Conservation (phyloP, 1,284 basidiomycete genomes). For the Meripilus lineatus region DNA sequence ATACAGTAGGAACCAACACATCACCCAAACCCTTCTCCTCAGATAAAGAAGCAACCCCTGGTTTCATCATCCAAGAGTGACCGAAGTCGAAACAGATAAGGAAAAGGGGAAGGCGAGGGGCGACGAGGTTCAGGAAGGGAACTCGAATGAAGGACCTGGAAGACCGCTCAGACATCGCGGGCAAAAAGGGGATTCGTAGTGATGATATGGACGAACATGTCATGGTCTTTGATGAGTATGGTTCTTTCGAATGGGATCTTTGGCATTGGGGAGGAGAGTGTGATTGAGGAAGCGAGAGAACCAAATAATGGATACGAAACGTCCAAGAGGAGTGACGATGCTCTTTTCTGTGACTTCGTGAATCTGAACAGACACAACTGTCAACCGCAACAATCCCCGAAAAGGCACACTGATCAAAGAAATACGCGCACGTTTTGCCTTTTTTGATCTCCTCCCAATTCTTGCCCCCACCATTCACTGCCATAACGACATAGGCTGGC, state of each 20-base stretch:
- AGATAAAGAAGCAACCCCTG: conserved; percentile 35
- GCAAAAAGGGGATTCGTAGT: conserved; percentile 19
- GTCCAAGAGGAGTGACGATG: conserved; percentile 59
- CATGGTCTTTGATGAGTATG: too few relatives aligned
- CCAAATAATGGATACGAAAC: conserved; percentile 54
- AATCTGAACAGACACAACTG: conserved; percentile 36
- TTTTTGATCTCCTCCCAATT: conserved; percentile 56
- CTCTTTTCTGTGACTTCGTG: conserved; percentile 59
- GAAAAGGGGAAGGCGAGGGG: conserved; percentile 15
- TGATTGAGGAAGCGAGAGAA: conserved; percentile 36
- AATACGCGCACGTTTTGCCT: conserved; percentile 43
- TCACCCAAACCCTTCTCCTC: conserved; percentile 19
- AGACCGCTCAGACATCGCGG: conserved; percentile 17
- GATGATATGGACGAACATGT: conserved; percentile 15
- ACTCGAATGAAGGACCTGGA: too few relatives aligned
- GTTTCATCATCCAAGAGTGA: conserved; percentile 41
- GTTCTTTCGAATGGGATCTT: too few relatives aligned
- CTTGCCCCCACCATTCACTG: conserved; percentile 48
- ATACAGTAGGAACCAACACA: conserved; percentile 25
- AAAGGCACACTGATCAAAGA: conserved; percentile 8
- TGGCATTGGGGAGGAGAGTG: conserved; percentile 6
- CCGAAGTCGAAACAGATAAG: conserved; percentile 19
- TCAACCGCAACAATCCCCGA: conserved; percentile 4
- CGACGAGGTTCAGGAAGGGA: too few relatives aligned
- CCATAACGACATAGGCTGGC: conserved; percentile 34